Percentiles rank a stretch among this genome's conserved stretches.
phyloP scores from a whole-genome alignment of 306 rosid genomes.

The Lupinus albus region DNA sequence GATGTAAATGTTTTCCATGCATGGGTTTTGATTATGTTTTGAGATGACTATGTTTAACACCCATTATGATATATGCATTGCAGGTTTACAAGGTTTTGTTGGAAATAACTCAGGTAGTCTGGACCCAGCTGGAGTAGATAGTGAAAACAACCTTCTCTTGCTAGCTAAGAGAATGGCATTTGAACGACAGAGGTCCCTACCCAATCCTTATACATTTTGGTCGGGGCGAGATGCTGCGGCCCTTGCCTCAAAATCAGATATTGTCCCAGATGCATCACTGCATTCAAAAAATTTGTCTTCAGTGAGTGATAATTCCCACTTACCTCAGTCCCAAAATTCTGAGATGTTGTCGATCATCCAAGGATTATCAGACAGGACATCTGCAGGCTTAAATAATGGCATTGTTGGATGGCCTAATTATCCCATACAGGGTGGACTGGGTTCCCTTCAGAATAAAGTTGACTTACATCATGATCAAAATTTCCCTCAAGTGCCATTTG shows the following conservation, averaged over 20 bases:
- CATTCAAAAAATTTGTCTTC: slow-evolving; percentile 68
- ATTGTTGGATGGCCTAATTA: slow-evolving; percentile 73
- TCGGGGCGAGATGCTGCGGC: slow-evolving; percentile 68
- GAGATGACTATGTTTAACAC: slow-evolving; percentile 3
- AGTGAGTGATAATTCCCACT: slow-evolving; percentile 63
- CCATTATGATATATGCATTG: slow-evolving; percentile 28
- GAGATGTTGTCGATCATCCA: slow-evolving; percentile 77
- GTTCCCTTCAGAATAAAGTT: slow-evolving; percentile 66
- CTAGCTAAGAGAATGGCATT: slow-evolving; percentile 83
- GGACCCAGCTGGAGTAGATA: slow-evolving; percentile 64
- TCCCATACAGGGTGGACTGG: slow-evolving; percentile 66
- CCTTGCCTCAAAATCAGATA: slow-evolving; percentile 60
- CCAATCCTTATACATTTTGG: slow-evolving; percentile 73
- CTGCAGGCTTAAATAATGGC: slow-evolving; percentile 60
- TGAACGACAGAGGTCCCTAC: slow-evolving; percentile 74
- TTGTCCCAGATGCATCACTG: slow-evolving; percentile 52
- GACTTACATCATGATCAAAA: slow-evolving; percentile 68
- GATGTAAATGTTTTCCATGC: background rate
- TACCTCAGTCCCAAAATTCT: slow-evolving; percentile 64
- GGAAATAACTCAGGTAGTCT: slow-evolving; percentile 61
- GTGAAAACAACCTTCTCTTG: slow-evolving; percentile 57
- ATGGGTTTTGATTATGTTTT: background rate
- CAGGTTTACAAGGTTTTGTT: slow-evolving; percentile 70
- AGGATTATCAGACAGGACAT: slow-evolving; percentile 71
- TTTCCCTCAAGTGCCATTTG: slow-evolving; percentile 70